These are phyloP conservation scores for Neoboletus subvelutipes DNA, from an alignment of 768 basidiomycete genomes.

Conservation along the genomic window DNA sequence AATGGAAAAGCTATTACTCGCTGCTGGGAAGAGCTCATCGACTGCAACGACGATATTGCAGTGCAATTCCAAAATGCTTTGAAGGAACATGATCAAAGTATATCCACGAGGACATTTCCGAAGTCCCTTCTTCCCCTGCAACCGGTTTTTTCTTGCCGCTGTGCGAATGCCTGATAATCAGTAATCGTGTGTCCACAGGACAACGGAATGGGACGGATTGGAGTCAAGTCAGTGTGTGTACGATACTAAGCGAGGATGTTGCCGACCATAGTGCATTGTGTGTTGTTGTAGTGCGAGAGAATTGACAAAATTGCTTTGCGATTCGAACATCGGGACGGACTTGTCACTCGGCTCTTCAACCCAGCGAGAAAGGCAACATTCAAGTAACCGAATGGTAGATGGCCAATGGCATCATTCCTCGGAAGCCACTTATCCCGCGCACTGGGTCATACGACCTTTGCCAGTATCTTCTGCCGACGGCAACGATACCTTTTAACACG, in stretches of 20 bases:
- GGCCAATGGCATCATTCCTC: conserved; percentile 15
- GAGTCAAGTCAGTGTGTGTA: neutral
- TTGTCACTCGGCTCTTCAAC: neutral
- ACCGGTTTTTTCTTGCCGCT: conserved; percentile 15
- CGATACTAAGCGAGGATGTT: neutral
- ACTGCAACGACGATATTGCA: conserved; percentile 38
- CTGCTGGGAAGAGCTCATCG: conserved; percentile 43
- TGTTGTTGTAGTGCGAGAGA: neutral
- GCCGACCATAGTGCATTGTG: neutral
- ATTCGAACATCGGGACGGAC: neutral
- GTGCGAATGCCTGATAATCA: conserved; percentile 6
- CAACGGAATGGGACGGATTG: neutral
- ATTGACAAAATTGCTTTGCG: neutral
- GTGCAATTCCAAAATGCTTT: conserved; percentile 39
- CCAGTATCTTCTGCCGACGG: neutral
- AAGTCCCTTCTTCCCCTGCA: conserved; percentile 39
- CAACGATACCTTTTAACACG: neutral
- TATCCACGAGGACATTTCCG: conserved; percentile 52
- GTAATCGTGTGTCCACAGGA: neutral
- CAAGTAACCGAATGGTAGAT: neutral
- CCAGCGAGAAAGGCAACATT: neutral
- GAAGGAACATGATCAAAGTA: conserved; percentile 48
- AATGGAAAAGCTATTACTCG: conserved; percentile 41
- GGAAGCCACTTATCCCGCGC: conserved; percentile 5
- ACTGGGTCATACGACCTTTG: conserved; percentile 1